Evolutionary conservation across 1,284 basidiomycete species (phyloP), one percentile per base, ranked within the genome.

Genomic region (Psilocybe mexicana): DNA sequence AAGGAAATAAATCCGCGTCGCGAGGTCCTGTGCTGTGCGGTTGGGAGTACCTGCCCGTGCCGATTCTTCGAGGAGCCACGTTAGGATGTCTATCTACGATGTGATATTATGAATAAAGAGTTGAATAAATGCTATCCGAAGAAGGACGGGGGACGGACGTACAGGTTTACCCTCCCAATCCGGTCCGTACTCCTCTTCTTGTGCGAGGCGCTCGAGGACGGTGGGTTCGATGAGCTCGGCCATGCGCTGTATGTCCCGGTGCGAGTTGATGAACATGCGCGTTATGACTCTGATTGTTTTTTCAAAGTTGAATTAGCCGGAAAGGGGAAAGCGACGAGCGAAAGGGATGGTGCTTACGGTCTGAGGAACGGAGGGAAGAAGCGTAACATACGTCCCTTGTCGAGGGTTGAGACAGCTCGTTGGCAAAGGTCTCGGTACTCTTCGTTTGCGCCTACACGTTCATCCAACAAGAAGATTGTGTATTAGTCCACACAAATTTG

Each of bases 31-130:
- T 0, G 70, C 55, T 0, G 69, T 70, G 23, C 61, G 68, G 42
- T 76, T 67, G 23, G 48, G 68, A 73, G 70, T 43, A 58, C 40
- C 49, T 25, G 23, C 53, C 18, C 18, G 18, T 18, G 18, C 18
- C 18, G 18, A 59, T 40, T 65, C 69, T 14, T 82, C 78, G 58
- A 82, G 70, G 18, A 81, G 54, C 79, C 79, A 82, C 43, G 70
- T 71, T 8, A 84, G 61, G 3, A 67, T 57, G 57, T 78, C 74
- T 42, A 75, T 73, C 76, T 76, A 33, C 25, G 51, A 18, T 18
- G 18, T 18, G 18, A 18, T 18, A 18, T 18, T 18, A 18, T 18
- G 18, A 18, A 18, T 18, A 18, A 18, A 18, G 18, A 18, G 18
- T 33, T 25, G 6, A 30, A 10, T 26, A 8, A 33, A 10, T 14